Conservation (phyloP, 2,329 filamentous ascomycete species). For the Colletotrichum sp. region DNA sequence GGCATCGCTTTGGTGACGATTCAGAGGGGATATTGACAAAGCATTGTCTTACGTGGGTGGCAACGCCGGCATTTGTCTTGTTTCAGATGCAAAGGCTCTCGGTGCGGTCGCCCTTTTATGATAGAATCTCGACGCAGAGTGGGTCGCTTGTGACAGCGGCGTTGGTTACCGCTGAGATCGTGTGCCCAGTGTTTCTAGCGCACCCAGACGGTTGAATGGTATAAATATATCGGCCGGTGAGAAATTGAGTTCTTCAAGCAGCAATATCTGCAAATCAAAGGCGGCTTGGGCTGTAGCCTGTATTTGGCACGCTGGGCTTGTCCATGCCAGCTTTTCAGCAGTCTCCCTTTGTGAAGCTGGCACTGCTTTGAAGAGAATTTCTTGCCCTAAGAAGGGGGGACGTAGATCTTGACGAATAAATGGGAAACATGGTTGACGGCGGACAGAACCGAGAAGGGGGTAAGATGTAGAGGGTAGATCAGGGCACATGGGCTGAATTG, state of each 20-base stretch:
- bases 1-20: background rate
- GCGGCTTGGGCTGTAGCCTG: no score
- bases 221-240: rapidly evolving
- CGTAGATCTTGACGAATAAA: background rate
- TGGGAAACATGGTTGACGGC: background rate
- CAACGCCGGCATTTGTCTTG: no score
- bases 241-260: background rate
- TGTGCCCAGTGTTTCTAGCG: no score
- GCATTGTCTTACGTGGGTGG: no score
- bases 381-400: background rate
- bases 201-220: background rate
- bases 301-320: background rate
- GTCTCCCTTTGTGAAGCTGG: background rate
- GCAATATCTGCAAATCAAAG: background rate
- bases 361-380: background rate
- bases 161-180: background rate
- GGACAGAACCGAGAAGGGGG: background rate
- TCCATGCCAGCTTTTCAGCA: background rate
- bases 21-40: no score
- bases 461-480: background rate
- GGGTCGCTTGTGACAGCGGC: background rate
- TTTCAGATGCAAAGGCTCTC: background rate
- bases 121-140: rapidly evolving
- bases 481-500: background rate
- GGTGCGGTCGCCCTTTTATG: rapidly evolving